Evolutionary conservation across 2,329 filamentous ascomycete species (phyloP).

Genomic region (Plectosphaerella cucumerina): DNA sequence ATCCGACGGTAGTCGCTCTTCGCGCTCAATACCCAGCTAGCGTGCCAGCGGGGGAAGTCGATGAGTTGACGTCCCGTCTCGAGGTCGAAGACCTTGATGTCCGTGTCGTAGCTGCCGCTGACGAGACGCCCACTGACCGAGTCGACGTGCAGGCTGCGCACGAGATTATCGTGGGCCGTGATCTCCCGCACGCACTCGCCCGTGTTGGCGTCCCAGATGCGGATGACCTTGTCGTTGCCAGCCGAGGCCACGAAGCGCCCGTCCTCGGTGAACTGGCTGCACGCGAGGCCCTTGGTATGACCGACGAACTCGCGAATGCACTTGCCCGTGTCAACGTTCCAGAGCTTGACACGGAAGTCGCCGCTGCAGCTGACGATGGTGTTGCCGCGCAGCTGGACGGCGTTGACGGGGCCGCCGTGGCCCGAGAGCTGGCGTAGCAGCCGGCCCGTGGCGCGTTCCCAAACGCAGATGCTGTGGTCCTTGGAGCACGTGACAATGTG

Average conservation of each 20-base stretch:
- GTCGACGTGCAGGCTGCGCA: constrained; percentile 88
- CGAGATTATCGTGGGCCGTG: constrained; percentile 77
- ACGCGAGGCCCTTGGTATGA: constrained; percentile 90
- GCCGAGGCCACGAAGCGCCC: constrained; percentile 90
- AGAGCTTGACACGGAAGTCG: constrained; percentile 89
- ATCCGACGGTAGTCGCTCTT: constrained; percentile 95
- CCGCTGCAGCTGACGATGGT: constrained; percentile 90
- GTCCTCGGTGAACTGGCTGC: constrained; percentile 93
- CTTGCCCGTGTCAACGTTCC: constrained; percentile 87
- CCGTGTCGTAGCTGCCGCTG: constrained; percentile 90
- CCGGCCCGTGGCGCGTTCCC: constrained; percentile 77
- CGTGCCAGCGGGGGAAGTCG: constrained; percentile 91
- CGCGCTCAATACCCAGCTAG: constrained; percentile 92
- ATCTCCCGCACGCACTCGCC: constrained; percentile 79
- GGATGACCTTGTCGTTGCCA: constrained; percentile 92
- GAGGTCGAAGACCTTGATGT: constrained; percentile 92
- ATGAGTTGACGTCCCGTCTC: constrained; percentile 72
- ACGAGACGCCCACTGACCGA: constrained; percentile 80
- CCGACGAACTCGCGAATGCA: constrained; percentile 87
- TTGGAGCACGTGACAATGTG: constrained; percentile 98
- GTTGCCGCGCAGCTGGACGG: constrained; percentile 90
- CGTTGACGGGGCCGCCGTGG: constrained; percentile 90
- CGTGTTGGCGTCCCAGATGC: constrained; percentile 92
- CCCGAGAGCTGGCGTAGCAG: constrained; percentile 77
- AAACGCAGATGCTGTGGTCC: constrained; percentile 89